Conservation (phyloP, 164 flowering plant genomes). For the Cinnamomum chago region DNA sequence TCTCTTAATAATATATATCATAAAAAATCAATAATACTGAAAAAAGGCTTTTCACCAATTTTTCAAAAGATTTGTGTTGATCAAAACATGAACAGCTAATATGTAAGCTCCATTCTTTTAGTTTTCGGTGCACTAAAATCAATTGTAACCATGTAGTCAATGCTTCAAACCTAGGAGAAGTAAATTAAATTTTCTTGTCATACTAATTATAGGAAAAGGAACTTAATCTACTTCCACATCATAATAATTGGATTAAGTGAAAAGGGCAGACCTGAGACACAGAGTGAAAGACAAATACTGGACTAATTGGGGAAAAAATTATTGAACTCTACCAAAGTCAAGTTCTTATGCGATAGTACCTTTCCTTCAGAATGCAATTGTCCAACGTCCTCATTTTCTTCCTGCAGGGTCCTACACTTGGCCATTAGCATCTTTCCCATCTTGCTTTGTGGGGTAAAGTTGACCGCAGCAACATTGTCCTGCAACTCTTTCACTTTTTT, state of each 20-base stretch:
- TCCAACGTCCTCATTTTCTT: slow-evolving; percentile 98
- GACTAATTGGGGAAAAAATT: background rate
- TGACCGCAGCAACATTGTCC: slow-evolving; percentile 87
- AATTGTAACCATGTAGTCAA: background rate
- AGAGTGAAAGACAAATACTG: background rate
- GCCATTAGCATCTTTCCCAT: slow-evolving; percentile 98
- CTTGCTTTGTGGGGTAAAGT: slow-evolving; percentile 87
- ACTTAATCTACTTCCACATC: background rate
- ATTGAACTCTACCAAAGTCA: background rate
- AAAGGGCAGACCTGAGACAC: background rate
- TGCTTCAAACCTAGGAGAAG: background rate
- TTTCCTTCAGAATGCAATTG: slow-evolving; percentile 90
- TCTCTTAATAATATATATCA: no score
- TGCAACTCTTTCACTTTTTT: slow-evolving; percentile 89
- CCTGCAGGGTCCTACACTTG: slow-evolving; percentile 88
- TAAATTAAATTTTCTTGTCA: background rate
- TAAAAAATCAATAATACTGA: no score
- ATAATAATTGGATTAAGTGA: background rate
- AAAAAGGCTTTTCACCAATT: no score
- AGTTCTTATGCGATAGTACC: slow-evolving; percentile 37
- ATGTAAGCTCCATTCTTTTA: background rate
- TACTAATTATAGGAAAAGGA: background rate
- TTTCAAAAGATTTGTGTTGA: background rate
- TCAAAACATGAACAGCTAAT: background rate
- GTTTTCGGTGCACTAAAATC: background rate